Conservation (phyloP, 768 basidiomycete genomes). For the Royoungia palumana region DNA sequence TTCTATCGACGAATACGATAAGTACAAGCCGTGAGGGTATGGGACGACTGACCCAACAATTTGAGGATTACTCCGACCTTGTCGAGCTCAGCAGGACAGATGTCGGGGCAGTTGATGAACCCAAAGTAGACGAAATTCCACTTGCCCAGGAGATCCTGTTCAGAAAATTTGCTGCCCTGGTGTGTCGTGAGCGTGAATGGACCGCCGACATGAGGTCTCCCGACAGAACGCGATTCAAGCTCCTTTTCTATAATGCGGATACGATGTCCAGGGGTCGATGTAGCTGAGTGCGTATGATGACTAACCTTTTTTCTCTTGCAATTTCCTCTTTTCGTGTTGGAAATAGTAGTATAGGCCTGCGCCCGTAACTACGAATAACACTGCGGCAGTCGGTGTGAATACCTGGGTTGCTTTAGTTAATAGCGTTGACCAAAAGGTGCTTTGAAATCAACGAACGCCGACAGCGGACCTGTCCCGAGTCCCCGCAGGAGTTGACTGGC, state of each 20-base stretch:
- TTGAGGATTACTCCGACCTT: slow-evolving; percentile 83
- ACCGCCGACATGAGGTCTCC: slow-evolving; percentile 87
- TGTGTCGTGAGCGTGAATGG: slow-evolving; percentile 77
- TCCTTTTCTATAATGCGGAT: slow-evolving; percentile 58
- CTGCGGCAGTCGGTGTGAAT: slow-evolving; percentile 87
- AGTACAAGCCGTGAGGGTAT: not conserved
- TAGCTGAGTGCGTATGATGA: slow-evolving; percentile 3
- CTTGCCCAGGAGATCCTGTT: slow-evolving; percentile 80
- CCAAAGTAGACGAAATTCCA: slow-evolving; percentile 96
- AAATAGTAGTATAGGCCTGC: slow-evolving; percentile 86
- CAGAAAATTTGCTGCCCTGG: slow-evolving; percentile 68
- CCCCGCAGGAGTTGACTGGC: slow-evolving; percentile 21
- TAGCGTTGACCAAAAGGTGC: not conserved
- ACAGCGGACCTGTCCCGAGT: slow-evolving; percentile 34
- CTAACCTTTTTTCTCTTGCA: slow-evolving; percentile 75
- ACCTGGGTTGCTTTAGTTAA: slow-evolving; percentile 47
- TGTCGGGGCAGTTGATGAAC: slow-evolving; percentile 99
- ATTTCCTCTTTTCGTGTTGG: slow-evolving; percentile 74
- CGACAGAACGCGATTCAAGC: slow-evolving; percentile 66
- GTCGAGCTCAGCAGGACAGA: slow-evolving; percentile 97
- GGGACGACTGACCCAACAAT: slow-evolving; percentile 53
- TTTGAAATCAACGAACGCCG: slow-evolving; percentile 26
- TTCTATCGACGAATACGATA: slow-evolving; percentile 41
- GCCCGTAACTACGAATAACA: slow-evolving; percentile 80
- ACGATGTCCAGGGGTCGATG: not conserved